phyloP scores from a whole-genome alignment of 768 basidiomycete species.

The Lentinula aciculospora region DNA sequence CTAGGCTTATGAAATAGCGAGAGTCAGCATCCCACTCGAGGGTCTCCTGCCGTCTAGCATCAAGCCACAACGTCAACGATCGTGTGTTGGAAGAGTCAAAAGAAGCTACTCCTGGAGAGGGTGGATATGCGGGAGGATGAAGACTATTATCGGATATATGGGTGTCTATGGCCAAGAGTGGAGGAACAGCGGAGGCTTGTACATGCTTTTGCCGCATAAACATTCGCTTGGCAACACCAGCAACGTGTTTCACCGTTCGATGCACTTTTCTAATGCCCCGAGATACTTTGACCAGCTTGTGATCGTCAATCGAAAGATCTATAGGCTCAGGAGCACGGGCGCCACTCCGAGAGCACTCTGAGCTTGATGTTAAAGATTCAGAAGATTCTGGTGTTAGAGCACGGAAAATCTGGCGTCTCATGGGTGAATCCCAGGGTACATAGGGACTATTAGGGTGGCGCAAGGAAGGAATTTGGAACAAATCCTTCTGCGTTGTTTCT shows the following conservation, averaged over 20 bases:
- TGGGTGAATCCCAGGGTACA: constrained; percentile 40
- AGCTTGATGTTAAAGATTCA: constrained; percentile 18
- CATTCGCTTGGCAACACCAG: constrained; percentile 17
- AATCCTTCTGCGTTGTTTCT: constrained; percentile 13
- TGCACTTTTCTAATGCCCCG: constrained; percentile 26
- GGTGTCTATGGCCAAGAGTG: not conserved
- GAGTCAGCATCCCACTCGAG: constrained; percentile 19
- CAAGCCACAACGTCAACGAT: constrained; percentile 30
- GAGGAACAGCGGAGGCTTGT: not conserved
- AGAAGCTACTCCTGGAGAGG: constrained; percentile 18
- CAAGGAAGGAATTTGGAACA: constrained; percentile 26
- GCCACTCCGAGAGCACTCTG: constrained; percentile 25
- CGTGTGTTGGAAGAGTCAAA: constrained; percentile 27
- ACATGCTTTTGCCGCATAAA: not conserved
- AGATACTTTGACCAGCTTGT: constrained; percentile 20
- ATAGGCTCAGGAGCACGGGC: constrained; percentile 36
- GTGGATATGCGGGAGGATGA: constrained; percentile 11
- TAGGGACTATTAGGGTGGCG: constrained; percentile 53
- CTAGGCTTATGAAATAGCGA: constrained; percentile 30
- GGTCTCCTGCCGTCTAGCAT: constrained; percentile 27
- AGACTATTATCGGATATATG: constrained; percentile 13
- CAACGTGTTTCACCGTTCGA: constrained; percentile 20
- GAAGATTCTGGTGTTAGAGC: constrained; percentile 31
- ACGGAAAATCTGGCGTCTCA: constrained; percentile 36
- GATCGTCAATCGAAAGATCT: constrained; percentile 11